These are phyloP conservation scores for Cardamine resedifolia DNA, from an alignment of 345 rosid species.

Conservation along the genomic window DNA sequence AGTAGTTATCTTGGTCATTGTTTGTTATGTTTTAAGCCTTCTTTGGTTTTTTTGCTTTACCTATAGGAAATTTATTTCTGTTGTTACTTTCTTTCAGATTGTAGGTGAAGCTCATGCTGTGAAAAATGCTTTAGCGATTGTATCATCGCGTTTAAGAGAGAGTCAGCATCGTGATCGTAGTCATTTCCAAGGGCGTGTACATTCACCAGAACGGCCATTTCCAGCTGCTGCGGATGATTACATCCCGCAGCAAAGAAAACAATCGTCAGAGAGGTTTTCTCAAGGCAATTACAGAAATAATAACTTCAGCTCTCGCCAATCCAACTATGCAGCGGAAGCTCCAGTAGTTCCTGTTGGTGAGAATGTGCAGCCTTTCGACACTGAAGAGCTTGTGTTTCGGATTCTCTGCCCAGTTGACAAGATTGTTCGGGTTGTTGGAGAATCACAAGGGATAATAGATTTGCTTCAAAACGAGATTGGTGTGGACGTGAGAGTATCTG, in stretches of 20 bases:
- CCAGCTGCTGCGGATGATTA: constrained; percentile 82
- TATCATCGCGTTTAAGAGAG: constrained; percentile 88
- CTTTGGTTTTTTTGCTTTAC: not conserved
- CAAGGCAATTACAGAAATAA: constrained; percentile 50
- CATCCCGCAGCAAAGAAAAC: constrained; percentile 59
- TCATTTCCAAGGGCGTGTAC: constrained; percentile 71
- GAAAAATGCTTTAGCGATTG: constrained; percentile 70
- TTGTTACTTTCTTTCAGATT: constrained; percentile 47
- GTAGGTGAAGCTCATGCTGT: constrained; percentile 80
- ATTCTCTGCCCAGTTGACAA: constrained; percentile 90
- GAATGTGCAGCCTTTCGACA: constrained; percentile 51
- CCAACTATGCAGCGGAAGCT: constrained; percentile 51
- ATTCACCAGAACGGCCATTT: constrained; percentile 71
- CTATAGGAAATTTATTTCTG: constrained; percentile 10
- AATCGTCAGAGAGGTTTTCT: constrained; percentile 57
- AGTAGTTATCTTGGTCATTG: not conserved
- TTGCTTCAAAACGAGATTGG: constrained; percentile 89
- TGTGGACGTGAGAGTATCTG: constrained; percentile 80
- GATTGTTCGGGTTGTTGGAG: constrained; percentile 70
- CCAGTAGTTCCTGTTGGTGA: constrained; percentile 55
- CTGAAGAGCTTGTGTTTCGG: constrained; percentile 83
- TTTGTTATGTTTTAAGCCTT: constrained; percentile 14
- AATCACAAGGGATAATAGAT: constrained; percentile 70
- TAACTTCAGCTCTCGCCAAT: constrained; percentile 53
- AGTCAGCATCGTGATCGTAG: constrained; percentile 95